Percentiles rank a stretch among this genome's conserved stretches.
phyloP scores from a whole-genome alignment of 257 asterid genomes.

The Nicotiana undulata region DNA sequence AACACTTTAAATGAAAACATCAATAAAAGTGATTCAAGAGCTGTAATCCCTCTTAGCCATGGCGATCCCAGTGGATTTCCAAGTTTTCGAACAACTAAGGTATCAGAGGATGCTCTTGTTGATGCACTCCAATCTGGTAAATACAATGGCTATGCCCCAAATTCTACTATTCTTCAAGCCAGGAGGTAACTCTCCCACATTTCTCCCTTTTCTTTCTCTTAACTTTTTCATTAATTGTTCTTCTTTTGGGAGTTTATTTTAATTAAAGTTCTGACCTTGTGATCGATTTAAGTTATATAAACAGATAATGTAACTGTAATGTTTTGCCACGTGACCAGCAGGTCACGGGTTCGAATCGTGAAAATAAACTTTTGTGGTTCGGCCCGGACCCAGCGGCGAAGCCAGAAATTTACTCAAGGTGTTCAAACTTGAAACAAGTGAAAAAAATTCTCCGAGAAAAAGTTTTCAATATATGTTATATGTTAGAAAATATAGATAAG shows the following conservation, averaged over 20 bases:
- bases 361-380: too few species aligned
- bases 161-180: slow-evolving; percentile 29
- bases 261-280: not conserved
- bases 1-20: slow-evolving; percentile 10
- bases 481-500: too few species aligned
- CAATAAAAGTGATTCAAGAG: slow-evolving; percentile 26
- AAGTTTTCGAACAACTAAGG: slow-evolving; percentile 35
- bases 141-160: slow-evolving; percentile 45
- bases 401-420: too few species aligned
- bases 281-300: not conserved
- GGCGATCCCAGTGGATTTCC: slow-evolving; percentile 66
- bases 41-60: slow-evolving; percentile 47
- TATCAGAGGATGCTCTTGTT: slow-evolving; percentile 41
- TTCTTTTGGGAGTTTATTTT: not conserved
- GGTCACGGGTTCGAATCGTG: too few species aligned
- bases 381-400: too few species aligned
- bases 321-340: too few species aligned
- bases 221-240: not conserved
- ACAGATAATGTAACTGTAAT: too few species aligned
- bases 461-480: too few species aligned
- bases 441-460: too few species aligned
- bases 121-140: slow-evolving; percentile 36
- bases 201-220: not conserved
- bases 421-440: too few species aligned
- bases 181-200: slow-evolving; percentile 27